Base-by-base conservation (phyloP, 176 grass and related monocot genomes). In the Puccinellia tenuiflora region DNA sequence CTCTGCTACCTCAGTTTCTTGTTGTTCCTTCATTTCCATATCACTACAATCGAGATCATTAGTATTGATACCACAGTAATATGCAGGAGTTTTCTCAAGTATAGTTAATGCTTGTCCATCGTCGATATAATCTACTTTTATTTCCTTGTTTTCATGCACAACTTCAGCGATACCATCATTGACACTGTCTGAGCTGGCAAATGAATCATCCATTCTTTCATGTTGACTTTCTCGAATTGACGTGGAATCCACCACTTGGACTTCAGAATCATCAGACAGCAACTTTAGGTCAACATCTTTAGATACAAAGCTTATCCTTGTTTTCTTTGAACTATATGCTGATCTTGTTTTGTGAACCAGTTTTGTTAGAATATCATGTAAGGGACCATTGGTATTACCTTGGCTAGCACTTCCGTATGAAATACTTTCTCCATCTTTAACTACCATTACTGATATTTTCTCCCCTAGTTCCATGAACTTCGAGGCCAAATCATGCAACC, bases 261-360 rank as follows among this genome's bases (percentile, higher is more conserved):
- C 77, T 68, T 92, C 82, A 86, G 91, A 91, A 86, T 93, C 87
- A 86, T 88, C 81, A 64, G 95, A 78, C 75, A 88, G 83, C 31
- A 90, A 81, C 73, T 93, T 91, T 88, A 93, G 83, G 66, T 83
- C 88, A 82, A 86, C 88, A 78, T 98, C 89, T 81, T 92, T 93
- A 52, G 88, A 81, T 85, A 95, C 73, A 26, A 91, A 79, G 81
- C 77, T 93, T 81, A 95, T 90, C 82, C 73, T 93, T 21, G 80
- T 90, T 86, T 94, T 91, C 85, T 90, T 90, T 70, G 30, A 81
- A 75, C 45, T 92, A 81, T 81, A 64, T 74, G 51, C 80, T 75
- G 67, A 54, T 78, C 56, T 92, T 82, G 87, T 81, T 88, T 91
- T 91, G 56, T 95, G 88, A 65, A 98, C 75, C 51, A 98, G 51